These are phyloP conservation scores for Eucalyptus marginata DNA, from an alignment of 345 rosid species.

Conservation along the genomic window DNA sequence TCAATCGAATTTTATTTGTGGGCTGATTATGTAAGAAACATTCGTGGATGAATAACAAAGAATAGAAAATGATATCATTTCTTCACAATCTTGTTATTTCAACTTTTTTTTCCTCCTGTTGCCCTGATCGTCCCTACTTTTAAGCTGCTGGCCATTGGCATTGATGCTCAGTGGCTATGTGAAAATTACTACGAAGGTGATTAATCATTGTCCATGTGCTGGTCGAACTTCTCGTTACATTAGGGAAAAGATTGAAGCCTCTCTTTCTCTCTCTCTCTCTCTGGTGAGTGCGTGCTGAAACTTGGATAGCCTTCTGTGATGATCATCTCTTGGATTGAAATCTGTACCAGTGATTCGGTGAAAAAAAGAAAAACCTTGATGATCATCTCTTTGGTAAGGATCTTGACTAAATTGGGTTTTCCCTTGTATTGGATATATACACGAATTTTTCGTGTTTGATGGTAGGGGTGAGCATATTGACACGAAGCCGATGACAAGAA, in stretches of 20 bases:
- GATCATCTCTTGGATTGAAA: background rate
- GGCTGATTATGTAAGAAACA: background rate
- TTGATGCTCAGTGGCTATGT: background rate
- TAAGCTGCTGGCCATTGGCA: background rate
- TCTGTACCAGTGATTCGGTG: rapidly evolving
- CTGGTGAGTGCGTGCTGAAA: background rate
- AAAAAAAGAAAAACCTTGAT: background rate
- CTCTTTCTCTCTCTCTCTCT: background rate
- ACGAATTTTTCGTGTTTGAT: background rate
- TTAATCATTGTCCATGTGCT: background rate
- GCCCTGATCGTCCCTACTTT: background rate
- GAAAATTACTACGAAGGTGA: background rate
- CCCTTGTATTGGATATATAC: background rate
- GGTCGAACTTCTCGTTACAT: background rate
- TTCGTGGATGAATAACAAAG: background rate
- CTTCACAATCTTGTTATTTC: background rate
- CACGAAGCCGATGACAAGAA: background rate
- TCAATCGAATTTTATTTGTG: background rate
- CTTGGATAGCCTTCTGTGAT: background rate
- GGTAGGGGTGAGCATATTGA: background rate
- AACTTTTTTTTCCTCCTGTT: rapidly evolving
- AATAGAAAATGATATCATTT: background rate
- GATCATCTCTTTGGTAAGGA: background rate
- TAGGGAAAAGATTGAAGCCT: background rate
- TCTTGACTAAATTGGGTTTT: background rate